Conservation (phyloP, 2,329 filamentous ascomycete genomes). For the Cytospora piceae region DNA sequence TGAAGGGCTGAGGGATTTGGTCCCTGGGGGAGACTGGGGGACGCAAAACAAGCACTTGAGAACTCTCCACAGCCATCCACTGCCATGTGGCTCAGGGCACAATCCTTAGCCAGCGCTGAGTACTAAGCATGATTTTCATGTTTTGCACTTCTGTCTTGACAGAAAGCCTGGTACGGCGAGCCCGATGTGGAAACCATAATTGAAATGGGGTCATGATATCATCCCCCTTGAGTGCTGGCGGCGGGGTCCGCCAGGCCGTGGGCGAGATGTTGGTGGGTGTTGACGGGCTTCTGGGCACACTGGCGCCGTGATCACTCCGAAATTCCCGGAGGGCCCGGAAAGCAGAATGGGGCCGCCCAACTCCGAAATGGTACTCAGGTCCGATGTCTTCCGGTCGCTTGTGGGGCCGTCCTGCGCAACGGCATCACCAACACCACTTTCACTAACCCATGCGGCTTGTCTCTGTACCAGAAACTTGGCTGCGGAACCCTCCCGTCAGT, state of each 20-base stretch:
- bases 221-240: background rate
- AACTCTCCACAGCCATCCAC: background rate
- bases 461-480: background rate
- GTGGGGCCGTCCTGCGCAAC: background rate
- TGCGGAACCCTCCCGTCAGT: background rate
- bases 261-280: background rate
- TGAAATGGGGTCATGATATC: background rate
- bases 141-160: background rate
- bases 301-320: background rate
- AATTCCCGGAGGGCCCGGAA: background rate
- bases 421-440: background rate
- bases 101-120: slow-evolving; percentile 4
- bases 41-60: background rate
- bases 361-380: background rate
- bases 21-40: no score
- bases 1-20: background rate
- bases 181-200: background rate
- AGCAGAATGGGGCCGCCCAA: background rate
- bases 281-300: background rate
- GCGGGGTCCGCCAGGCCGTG: background rate
- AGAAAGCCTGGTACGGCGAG: background rate
- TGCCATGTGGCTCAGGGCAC: slow-evolving; percentile 8
- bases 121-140: background rate
- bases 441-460: background rate
- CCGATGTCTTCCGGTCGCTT: background rate